Percentiles rank a stretch among this genome's conserved stretches.
Evolutionary conservation across 495 filamentous ascomycete species (phyloP).

Genomic region (Lophiotrema nucula): DNA sequence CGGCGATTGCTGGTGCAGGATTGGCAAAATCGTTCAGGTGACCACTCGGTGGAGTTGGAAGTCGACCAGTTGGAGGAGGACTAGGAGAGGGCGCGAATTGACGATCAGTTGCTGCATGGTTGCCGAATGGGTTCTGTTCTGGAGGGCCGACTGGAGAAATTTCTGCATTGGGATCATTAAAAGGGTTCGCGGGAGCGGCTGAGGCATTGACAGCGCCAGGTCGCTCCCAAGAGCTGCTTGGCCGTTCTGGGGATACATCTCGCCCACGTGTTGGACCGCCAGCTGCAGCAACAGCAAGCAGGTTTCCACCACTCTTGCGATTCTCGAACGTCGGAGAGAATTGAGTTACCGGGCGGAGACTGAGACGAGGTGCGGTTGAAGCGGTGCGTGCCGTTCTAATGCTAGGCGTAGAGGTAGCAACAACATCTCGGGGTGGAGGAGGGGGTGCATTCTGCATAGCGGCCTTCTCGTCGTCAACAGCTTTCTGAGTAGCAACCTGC

Average conservation of each 20-base stretch:
- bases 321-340: slow-evolving; percentile 70
- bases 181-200: slow-evolving; percentile 38
- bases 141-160: slow-evolving; percentile 42
- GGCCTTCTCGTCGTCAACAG: slow-evolving; percentile 59
- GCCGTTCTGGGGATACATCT: slow-evolving; percentile 36
- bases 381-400: slow-evolving; percentile 44
- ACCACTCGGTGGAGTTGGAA: not conserved
- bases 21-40: slow-evolving; percentile 21
- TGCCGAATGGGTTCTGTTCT: slow-evolving; percentile 44
- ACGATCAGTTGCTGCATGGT: slow-evolving; percentile 45
- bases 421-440: slow-evolving; percentile 16
- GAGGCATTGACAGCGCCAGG: slow-evolving; percentile 49
- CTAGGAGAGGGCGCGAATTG: slow-evolving; percentile 27
- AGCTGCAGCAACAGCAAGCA: slow-evolving; percentile 43
- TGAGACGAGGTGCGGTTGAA: slow-evolving; percentile 68
- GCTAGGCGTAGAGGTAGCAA: slow-evolving; percentile 24
- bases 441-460: slow-evolving; percentile 44
- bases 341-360: slow-evolving; percentile 82
- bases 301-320: slow-evolving; percentile 46
- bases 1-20: slow-evolving; percentile 35
- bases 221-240: slow-evolving; percentile 47
- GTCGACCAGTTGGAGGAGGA: slow-evolving; percentile 1
- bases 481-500: slow-evolving; percentile 48
- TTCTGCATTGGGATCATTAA: slow-evolving; percentile 38
- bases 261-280: slow-evolving; percentile 26